Conservation (phyloP, 2,329 filamentous ascomycete species). For the Botrytis fragariae region DNA sequence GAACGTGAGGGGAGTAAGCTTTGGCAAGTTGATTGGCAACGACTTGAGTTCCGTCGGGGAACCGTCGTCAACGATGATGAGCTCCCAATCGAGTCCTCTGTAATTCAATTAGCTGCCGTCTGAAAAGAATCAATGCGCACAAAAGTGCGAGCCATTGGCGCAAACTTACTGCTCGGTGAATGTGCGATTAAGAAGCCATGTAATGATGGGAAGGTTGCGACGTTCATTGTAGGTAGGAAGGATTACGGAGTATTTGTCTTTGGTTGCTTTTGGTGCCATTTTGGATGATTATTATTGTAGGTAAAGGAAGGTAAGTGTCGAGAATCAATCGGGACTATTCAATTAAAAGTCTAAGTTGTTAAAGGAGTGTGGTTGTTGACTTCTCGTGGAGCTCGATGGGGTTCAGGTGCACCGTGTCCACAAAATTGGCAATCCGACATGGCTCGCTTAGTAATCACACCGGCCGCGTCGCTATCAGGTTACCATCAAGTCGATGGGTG, state of each 20-base stretch:
- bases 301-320: conserved; percentile 8
- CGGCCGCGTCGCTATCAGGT: neutral
- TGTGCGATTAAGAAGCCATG: conserved; percentile 88
- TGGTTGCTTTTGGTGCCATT: conserved; percentile 35
- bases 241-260: conserved; percentile 93
- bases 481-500: neutral
- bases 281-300: conserved; percentile 6
- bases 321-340: conserved; percentile 8
- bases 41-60: conserved; percentile 90
- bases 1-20: conserved; percentile 75
- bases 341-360: conserved; percentile 5
- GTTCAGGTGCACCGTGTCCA: conserved; percentile 15
- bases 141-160: neutral
- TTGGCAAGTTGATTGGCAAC: conserved; percentile 88
- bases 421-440: conserved; percentile 4
- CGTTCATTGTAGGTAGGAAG: conserved; percentile 99
- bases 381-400: conserved; percentile 9
- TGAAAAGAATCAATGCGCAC: neutral
- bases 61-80: conserved; percentile 97
- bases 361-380: conserved; percentile 17
- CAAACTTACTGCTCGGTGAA: conserved; percentile 77
- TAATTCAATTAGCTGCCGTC: neutral
- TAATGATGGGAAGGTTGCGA: conserved; percentile 91
- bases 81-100: conserved; percentile 92
- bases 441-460: conserved; percentile 6